Evolutionary conservation across 352 stramenopile species (phyloP).

Genomic region (Phytophthora citricola): DNA sequence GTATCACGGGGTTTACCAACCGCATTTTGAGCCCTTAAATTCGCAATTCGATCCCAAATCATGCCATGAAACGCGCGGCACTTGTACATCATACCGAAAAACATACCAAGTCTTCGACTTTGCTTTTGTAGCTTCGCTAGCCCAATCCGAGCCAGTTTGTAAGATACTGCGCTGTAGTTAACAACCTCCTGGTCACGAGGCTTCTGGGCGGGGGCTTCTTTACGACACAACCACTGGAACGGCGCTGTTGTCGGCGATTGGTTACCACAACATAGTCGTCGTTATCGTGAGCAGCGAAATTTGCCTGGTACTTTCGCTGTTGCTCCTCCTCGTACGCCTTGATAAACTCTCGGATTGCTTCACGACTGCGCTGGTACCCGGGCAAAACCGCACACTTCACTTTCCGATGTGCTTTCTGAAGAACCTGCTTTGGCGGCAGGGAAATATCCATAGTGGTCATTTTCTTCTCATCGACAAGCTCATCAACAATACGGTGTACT

Average conservation of each 20-base stretch:
- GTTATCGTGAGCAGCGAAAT: constrained; percentile 56
- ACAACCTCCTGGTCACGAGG: constrained; percentile 57
- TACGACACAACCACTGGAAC: constrained; percentile 21
- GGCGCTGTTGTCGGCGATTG: constrained; percentile 43
- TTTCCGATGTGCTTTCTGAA: constrained; percentile 67
- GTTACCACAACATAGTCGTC: constrained; percentile 74
- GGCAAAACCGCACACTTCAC: constrained; percentile 74
- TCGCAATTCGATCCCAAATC: constrained; percentile 58
- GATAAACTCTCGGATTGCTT: constrained; percentile 63
- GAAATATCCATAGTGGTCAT: constrained; percentile 73
- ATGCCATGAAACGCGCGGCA: constrained; percentile 71
- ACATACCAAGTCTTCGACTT: constrained; percentile 72
- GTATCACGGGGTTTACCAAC: not conserved
- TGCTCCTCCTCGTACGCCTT: constrained; percentile 71
- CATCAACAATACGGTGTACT: constrained; percentile 67
- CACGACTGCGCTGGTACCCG: constrained; percentile 57
- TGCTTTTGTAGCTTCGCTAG: constrained; percentile 72
- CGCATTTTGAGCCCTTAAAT: constrained; percentile 24
- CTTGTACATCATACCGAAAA: constrained; percentile 78
- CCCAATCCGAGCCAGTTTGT: constrained; percentile 68
- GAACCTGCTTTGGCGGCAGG: constrained; percentile 65
- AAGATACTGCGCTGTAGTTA: constrained; percentile 67
- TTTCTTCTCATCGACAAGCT: constrained; percentile 56
- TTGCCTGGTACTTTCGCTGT: constrained; percentile 68
- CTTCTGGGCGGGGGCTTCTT: constrained; percentile 17